Percentiles rank a stretch among this genome's conserved stretches.
Evolutionary conservation across 768 basidiomycete genomes (phyloP).

Genomic region (Agaricus subrufescens): DNA sequence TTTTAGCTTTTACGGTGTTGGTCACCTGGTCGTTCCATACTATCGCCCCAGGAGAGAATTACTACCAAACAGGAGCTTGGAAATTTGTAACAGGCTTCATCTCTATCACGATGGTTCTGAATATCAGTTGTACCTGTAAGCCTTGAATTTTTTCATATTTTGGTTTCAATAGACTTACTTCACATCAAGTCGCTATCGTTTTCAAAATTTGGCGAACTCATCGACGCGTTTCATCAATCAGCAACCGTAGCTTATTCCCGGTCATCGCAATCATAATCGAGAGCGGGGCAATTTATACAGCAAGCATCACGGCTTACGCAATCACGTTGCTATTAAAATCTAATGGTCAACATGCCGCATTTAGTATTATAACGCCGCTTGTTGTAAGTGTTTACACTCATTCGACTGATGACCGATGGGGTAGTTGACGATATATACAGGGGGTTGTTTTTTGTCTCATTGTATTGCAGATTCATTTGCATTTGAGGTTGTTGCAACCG

Average conservation of each 20-base stretch:
- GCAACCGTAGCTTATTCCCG: background rate
- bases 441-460: slow-evolving; percentile 6
- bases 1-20: too few relatives aligned
- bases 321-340: background rate
- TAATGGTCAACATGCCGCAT: slow-evolving; percentile 1
- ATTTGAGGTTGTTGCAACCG: background rate
- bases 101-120: too few relatives aligned
- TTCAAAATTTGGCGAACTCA: background rate
- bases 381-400: background rate
- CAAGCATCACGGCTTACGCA: background rate
- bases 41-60: too few relatives aligned
- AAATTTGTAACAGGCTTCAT: too few relatives aligned
- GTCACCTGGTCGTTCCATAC: too few relatives aligned
- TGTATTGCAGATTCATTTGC: slow-evolving; percentile 4
- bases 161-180: too few relatives aligned
- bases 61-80: too few relatives aligned
- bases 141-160: too few relatives aligned
- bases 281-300: slow-evolving; percentile 4
- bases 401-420: too few relatives aligned
- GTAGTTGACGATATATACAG: background rate
- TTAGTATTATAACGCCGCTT: slow-evolving; percentile 1
- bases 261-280: slow-evolving; percentile 2
- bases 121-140: slow-evolving; percentile 3
- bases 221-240: background rate
- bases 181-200: background rate